Evolutionary conservation across 2,329 filamentous ascomycete species (phyloP), one percentile per base, ranked within the genome.

Genomic region (Botrytis deweyae): DNA sequence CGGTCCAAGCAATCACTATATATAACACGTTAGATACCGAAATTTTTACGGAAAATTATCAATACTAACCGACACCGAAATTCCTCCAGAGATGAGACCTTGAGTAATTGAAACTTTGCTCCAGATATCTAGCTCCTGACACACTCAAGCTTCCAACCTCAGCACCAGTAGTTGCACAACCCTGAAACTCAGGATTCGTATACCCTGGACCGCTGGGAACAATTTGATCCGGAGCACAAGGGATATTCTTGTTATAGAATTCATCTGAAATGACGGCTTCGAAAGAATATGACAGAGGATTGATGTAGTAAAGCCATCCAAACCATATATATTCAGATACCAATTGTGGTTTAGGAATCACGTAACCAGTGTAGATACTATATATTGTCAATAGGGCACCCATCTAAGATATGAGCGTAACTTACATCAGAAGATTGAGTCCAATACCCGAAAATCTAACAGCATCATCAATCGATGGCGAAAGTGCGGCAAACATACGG

Each of bases 1-100:
- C 85, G 1, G 89, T 88, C 77, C 93, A 96, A 0, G 91, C 93
- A 77, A 95, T 89, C 1, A 96, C 83, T 75, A 67, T 10, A 42
- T 75, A 67, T 10, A 42, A 46, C 29, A 22, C 25, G 6, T 72
- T 36, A 72, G 70, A 52, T 58, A 33, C 22, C 4, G 29, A 14
- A 9, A 16, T 10, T 62, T 8, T 29, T 18, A 16, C 18, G n/a
- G n/a, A 29, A 18, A n/a, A 38, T 67, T 10, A 42, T 25, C 9
- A 40, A 38, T 49, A 73, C 76, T 74, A 40, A 77, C 76, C 74
- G 14, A 91, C 88, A 65, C 88, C 90, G 78, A 89, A 90, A 79
- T 91, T 91, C 33, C 90, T 86, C 89, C 90, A 92, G 0, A 91
- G 81, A 78, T 92, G 85, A 40, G 82, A 83, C 29, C 88, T 83